phyloP scores from a whole-genome alignment of 768 basidiomycete genomes.

The Zangia roseola region DNA sequence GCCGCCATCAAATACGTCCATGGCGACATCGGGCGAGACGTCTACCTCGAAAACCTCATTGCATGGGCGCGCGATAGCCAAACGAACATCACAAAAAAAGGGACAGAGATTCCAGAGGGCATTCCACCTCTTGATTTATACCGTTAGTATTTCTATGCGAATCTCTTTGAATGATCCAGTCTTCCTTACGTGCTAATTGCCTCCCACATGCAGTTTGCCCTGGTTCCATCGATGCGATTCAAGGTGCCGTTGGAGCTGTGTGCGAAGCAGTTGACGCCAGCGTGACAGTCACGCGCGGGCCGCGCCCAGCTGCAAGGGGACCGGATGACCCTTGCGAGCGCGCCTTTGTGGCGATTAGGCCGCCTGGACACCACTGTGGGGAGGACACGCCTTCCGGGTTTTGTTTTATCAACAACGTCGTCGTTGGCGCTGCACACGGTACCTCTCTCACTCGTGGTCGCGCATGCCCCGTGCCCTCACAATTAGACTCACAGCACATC shows the following conservation, averaged over 20 bases:
- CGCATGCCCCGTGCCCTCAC: background rate
- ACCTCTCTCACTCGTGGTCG: conserved; percentile 10
- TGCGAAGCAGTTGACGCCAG: conserved; percentile 86
- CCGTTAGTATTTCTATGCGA: conserved; percentile 43
- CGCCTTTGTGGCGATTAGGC: conserved; percentile 84
- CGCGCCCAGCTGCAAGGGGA: conserved; percentile 8
- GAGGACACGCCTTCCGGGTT: conserved; percentile 90
- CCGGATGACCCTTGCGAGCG: conserved; percentile 25
- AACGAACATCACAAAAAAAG: conserved; percentile 58
- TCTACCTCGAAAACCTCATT: conserved; percentile 64
- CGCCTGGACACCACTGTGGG: conserved; percentile 94
- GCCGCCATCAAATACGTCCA: conserved; percentile 74
- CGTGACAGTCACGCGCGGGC: conserved; percentile 28
- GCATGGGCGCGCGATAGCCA: conserved; percentile 57
- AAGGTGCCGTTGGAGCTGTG: conserved; percentile 78
- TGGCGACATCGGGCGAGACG: conserved; percentile 64
- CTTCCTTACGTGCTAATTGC: background rate
- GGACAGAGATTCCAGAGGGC: conserved; percentile 73
- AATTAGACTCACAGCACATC: conserved; percentile 58
- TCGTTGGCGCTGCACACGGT: conserved; percentile 90
- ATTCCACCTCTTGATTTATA: conserved; percentile 82
- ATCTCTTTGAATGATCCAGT: background rate
- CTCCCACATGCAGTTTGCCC: conserved; percentile 61
- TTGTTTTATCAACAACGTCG: conserved; percentile 94
- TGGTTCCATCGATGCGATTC: conserved; percentile 70